These are phyloP conservation scores for Solanum pimpinellifolium DNA, from an alignment of 257 asterid species.

Conservation along the genomic window DNA sequence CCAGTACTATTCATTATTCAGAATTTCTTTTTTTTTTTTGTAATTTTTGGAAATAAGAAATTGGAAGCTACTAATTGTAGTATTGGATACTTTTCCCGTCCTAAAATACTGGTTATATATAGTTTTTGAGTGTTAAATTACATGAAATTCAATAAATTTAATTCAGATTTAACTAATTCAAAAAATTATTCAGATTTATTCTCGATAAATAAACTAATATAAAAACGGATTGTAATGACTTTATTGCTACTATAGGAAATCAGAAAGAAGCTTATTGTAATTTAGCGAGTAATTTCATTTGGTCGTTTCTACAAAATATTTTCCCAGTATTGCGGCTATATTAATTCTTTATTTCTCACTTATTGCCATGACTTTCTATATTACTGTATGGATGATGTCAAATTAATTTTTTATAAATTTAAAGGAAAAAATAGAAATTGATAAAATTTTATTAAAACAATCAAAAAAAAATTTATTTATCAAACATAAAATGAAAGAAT, in stretches of 20 bases:
- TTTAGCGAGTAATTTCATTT: background rate
- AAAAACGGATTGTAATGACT: rapidly evolving
- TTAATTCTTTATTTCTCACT: background rate
- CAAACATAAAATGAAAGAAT: background rate
- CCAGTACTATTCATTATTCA: too few relatives aligned
- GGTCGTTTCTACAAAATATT: background rate
- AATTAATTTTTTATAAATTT: too few relatives aligned
- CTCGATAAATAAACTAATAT: too few relatives aligned
- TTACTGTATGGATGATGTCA: background rate
- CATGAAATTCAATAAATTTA: background rate
- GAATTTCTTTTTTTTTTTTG: too few relatives aligned
- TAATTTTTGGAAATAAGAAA: too few relatives aligned
- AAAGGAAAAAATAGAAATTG: background rate
- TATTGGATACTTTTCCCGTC: too few relatives aligned
- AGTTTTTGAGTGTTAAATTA: too few relatives aligned
- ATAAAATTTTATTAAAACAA: too few relatives aligned
- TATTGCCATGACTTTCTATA: background rate
- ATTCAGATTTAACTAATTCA: too few relatives aligned
- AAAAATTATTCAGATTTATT: too few relatives aligned
- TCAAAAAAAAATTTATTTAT: background rate
- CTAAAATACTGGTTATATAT: background rate
- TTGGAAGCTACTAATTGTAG: too few relatives aligned
- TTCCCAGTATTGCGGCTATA: background rate
- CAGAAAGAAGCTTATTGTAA: background rate
- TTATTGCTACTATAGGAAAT: background rate